These are phyloP conservation scores for Neurospora hispaniola DNA, from an alignment of 495 filamentous ascomycete genomes.

Conservation along the genomic window DNA sequence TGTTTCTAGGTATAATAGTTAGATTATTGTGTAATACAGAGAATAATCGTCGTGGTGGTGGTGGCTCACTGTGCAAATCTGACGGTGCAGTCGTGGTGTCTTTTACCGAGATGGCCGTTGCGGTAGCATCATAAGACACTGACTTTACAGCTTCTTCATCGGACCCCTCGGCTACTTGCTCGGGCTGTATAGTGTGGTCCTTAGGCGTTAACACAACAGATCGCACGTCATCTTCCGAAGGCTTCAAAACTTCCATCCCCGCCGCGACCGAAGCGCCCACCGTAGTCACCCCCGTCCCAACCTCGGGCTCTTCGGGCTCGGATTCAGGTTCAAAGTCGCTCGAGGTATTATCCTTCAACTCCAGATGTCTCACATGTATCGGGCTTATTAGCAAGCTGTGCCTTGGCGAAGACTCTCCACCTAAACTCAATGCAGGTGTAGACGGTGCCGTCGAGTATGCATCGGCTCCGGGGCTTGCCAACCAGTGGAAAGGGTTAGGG, in stretches of 20 bases:
- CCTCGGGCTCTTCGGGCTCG: constrained; percentile 15
- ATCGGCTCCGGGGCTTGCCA: constrained; percentile 7
- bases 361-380: constrained; percentile 7
- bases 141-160: background rate
- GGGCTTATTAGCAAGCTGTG: constrained; percentile 26
- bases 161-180: background rate
- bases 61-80: constrained; percentile 1
- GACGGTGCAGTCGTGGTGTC: background rate
- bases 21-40: background rate
- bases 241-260: background rate
- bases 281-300: background rate
- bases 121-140: background rate
- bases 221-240: background rate
- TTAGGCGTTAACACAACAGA: background rate
- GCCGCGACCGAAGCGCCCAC: background rate
- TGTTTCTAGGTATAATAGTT: background rate
- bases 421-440: constrained; percentile 27
- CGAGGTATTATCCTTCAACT: constrained; percentile 7
- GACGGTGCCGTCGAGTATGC: constrained; percentile 26
- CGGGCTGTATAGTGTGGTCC: background rate
- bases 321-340: constrained; percentile 3
- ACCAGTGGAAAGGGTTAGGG: constrained; percentile 1
- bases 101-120: background rate
- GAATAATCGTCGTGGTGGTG: background rate
- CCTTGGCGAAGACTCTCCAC: constrained; percentile 25